Evolutionary conservation across 148 eudicot species (phyloP), one percentile per base, ranked within the genome.

Genomic region (Diospyros kaki): DNA sequence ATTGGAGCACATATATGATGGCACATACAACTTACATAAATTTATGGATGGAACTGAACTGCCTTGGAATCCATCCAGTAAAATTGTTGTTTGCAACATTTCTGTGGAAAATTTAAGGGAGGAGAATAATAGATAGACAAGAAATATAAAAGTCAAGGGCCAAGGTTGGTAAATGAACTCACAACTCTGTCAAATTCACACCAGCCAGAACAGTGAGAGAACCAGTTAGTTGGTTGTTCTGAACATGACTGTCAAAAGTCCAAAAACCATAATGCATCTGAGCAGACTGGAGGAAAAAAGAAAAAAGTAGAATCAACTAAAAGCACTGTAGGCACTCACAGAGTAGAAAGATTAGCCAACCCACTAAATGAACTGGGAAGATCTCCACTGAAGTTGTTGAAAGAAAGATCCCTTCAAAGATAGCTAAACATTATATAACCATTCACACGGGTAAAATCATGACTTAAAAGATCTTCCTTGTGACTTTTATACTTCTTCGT

Each of bases 11-110:
- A 64, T 53, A 73, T 5, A 58, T 1, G 46, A 67, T 14, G 71
- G 59, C 41, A 60, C 18, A 39, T 55, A 63, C 75, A n/a, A 73
- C 96, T 88, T 87, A 95, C 98, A 82, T 69, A 72, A 95, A 92
- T 59, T 80, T 88, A 52, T 92, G 89, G 75, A 95, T 78, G 54
- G 98, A 87, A 74, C 7, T 84, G 68, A 95, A 90, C 73, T 87
- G 97, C 70, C 79, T 75, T 42, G 98, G 98, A 70, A 95, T 74
- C 98, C 98, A 95, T 72, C 98, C 97, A 61, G 81, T 88, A 80
- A 95, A 95, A 68, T 82, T 78, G 69, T 95, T 95, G 80, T 90
- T 87, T 70, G 98, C 98, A 68, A 95, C 90, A 83, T 95, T 90
- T 83, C 98, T 95, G 92, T 60, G 56, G 59, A 76, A 41, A 54